These are phyloP conservation scores for Xylariaceae sp. DNA, from an alignment of 2,329 filamentous ascomycete species.

Conservation along the genomic window DNA sequence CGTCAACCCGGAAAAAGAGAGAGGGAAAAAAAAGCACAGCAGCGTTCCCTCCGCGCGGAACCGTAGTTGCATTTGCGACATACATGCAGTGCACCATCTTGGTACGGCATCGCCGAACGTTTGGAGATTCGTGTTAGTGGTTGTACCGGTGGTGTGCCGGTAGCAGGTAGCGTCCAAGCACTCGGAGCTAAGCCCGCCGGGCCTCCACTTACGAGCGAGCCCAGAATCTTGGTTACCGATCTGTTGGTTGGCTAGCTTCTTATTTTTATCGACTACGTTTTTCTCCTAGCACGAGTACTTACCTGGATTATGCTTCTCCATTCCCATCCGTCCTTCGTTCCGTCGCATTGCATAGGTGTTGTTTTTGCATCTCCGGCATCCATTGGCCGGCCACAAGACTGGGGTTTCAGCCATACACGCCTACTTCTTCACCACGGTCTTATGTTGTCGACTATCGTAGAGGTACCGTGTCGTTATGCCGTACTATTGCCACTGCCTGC, in stretches of 20 bases:
- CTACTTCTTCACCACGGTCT: neutral
- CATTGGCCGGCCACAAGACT: conserved; percentile 7
- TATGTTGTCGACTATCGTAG: neutral
- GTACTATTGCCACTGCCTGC: neutral
- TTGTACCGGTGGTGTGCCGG: neutral
- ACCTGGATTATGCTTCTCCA: neutral
- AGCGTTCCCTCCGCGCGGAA: neutral
- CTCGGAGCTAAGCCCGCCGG: conserved; percentile 3
- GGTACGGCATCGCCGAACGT: conserved; percentile 16
- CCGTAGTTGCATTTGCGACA: neutral
- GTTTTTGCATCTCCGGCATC: neutral
- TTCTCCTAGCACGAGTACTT: neutral
- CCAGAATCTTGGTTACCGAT: conserved; percentile 11
- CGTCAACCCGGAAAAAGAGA: neutral
- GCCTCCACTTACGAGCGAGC: conserved; percentile 2
- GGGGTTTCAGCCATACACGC: neutral
- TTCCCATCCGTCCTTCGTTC: neutral
- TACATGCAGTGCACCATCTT: conserved; percentile 7
- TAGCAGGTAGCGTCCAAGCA: neutral
- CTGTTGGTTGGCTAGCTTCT: neutral
- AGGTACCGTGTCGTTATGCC: neutral
- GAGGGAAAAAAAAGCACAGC: neutral
- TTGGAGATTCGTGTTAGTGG: neutral
- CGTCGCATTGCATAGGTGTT: neutral
- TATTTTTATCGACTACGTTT: neutral